Percentiles rank a stretch among this genome's conserved stretches.
These are phyloP conservation scores for Pseudotsuga menziesii DNA, from an alignment of 75 land plant genomes.

Conservation along the genomic window DNA sequence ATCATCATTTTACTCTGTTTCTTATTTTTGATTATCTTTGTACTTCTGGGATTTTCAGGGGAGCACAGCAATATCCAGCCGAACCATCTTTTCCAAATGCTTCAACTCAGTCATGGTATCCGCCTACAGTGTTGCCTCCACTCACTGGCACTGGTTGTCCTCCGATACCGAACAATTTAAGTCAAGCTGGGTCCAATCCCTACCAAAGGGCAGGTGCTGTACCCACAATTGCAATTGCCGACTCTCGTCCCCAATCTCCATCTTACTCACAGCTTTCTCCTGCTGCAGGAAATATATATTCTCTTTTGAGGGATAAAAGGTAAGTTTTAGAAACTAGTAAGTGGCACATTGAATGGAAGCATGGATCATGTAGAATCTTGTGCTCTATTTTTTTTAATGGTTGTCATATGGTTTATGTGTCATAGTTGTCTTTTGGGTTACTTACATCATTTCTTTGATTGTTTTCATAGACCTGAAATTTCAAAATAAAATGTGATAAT, in stretches of 20 bases:
- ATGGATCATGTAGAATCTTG: not conserved
- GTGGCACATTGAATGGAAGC: not conserved
- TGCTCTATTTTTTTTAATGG: not conserved
- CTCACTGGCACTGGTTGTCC: slow-evolving; percentile 37
- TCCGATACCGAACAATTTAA: slow-evolving; percentile 27
- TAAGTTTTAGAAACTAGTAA: slow-evolving; percentile 8
- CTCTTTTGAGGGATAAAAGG: slow-evolving; percentile 56
- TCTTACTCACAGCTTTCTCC: slow-evolving; percentile 42
- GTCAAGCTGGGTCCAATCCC: slow-evolving; percentile 7
- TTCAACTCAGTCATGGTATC: slow-evolving; percentile 68
- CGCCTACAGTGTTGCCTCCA: slow-evolving; percentile 45
- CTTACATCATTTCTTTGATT: not conserved
- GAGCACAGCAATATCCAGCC: slow-evolving; percentile 48
- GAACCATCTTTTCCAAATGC: slow-evolving; percentile 34
- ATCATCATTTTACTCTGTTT: not conserved
- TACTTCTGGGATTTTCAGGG: slow-evolving; percentile 27
- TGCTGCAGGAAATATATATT: slow-evolving; percentile 40
- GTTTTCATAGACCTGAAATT: no score
- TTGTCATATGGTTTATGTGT: not conserved
- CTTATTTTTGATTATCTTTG: not conserved
- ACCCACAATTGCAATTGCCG: slow-evolving; percentile 1
- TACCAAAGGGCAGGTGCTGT: not conserved
- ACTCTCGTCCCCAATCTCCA: slow-evolving; percentile 22
- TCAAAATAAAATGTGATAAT: no score
- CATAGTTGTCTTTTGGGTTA: not conserved